Evolutionary conservation across 768 basidiomycete species (phyloP), one percentile per base, ranked within the genome.

Genomic region (Polyporus arcularius): DNA sequence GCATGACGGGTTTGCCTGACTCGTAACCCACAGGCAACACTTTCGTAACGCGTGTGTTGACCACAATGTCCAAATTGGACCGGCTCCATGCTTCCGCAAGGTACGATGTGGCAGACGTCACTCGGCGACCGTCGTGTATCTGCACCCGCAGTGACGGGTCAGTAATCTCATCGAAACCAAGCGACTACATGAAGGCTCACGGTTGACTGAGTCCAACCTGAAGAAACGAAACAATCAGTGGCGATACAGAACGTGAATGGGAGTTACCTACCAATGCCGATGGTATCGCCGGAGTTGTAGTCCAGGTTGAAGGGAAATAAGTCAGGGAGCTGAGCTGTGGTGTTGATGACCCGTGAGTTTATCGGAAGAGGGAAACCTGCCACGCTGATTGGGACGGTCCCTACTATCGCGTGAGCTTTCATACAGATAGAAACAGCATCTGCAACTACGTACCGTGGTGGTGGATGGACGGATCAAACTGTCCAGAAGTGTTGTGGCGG

Each of bases 401-500:
- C 53, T 54, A 43, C n/a, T 21, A 18, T 18, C 14, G 18, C 10
- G n/a, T 6, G 18, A 15, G 31, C 7, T 5, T 38, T 32, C 4
- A 15, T 4, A 51, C 1, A 8, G 8, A 15, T 12, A 8, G 15
- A 40, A 65, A 67, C 40, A 63, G 51, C n/a, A 26, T 26, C 21
- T 2, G 50, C 52, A 28, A 60, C 38, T 2, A 32, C 4, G 59
- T 55, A 30, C 70, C 68, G 30, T 42, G 14, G 3, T 64, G 57
- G 41, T 69, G 70, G 18, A 65, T 48, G 12, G 50, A 32, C 15
- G 70, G 70, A 41, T 60, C 45, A 47, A 62, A 64, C 54, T 69
- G 16, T 10, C 63, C 65, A 16, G 55, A 57, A 14, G 59, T 62
- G 41, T 69, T 53, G 40, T 65, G 70, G 18, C 59, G 31, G 47